These are phyloP conservation scores for Yarrowia hollandica DNA, from an alignment of 805 yeast species.

Conservation along the genomic window DNA sequence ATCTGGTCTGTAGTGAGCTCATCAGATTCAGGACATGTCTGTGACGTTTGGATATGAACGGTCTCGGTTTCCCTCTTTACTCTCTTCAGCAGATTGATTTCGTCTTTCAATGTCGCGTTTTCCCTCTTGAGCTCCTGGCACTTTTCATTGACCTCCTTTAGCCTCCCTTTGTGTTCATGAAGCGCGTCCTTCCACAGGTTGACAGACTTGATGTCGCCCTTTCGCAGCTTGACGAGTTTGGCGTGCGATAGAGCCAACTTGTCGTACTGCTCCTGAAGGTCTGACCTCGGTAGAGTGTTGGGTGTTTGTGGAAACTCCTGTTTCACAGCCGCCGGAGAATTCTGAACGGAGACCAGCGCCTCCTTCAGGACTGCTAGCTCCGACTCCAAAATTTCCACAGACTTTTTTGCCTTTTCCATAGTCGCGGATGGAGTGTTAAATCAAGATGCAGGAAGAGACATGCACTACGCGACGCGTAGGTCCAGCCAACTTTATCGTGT, in stretches of 20 bases:
- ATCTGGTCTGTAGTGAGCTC: conserved; percentile 8
- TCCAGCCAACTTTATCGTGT: no score
- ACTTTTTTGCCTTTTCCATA: conserved; percentile 19
- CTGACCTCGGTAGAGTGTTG: not conserved
- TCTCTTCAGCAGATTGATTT: not conserved
- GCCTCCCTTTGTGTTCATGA: conserved; percentile 1
- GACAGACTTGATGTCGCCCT: conserved; percentile 25
- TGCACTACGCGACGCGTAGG: conserved; percentile 11
- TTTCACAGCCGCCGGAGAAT: not conserved
- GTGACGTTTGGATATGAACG: not conserved
- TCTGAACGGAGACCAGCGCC: not conserved
- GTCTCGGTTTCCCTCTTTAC: not conserved
- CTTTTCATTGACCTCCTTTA: not conserved
- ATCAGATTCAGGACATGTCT: conserved; percentile 12
- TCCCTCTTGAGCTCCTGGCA: not conserved
- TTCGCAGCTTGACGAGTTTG: conserved; percentile 10
- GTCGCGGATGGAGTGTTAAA: no score
- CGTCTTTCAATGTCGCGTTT: not conserved
- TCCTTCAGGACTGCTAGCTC: not conserved
- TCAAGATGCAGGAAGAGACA: not conserved
- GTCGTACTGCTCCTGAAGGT: conserved; percentile 17
- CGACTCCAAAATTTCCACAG: not conserved
- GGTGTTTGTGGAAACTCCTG: conserved; percentile 18
- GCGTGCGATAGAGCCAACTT: conserved; percentile 12
- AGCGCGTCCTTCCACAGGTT: conserved; percentile 10